phyloP scores from a whole-genome alignment of 164 flowering plant genomes.

The Platanus orientalis region DNA sequence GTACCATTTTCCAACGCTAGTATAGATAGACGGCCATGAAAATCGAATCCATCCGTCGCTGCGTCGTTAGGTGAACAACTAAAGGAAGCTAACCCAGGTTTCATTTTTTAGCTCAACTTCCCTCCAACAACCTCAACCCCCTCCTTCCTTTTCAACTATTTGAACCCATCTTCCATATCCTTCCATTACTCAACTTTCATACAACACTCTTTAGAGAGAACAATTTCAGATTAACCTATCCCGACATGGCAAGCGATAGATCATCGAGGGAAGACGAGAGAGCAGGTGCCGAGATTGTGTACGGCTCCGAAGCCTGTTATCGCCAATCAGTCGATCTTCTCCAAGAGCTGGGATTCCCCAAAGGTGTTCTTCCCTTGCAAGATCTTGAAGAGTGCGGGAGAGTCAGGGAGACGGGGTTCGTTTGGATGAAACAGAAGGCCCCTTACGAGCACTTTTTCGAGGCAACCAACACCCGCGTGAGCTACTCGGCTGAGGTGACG shows the following conservation, averaged over 20 bases:
- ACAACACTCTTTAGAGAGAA: not conserved
- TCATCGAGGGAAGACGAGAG: constrained; percentile 16
- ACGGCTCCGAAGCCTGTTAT: constrained; percentile 64
- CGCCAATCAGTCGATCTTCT: constrained; percentile 55
- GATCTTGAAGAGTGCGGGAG: constrained; percentile 84
- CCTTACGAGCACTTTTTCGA: constrained; percentile 73
- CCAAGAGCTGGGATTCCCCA: constrained; percentile 78
- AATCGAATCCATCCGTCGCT: no score
- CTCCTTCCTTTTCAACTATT: constrained; percentile 14
- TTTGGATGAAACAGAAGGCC: constrained; percentile 84
- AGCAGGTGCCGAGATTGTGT: constrained; percentile 63
- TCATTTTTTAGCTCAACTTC: constrained; percentile 20
- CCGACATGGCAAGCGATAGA: constrained; percentile 18
- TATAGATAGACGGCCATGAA: no score
- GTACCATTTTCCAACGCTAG: no score
- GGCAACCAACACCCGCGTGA: constrained; percentile 52
- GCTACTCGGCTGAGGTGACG: constrained; percentile 75
- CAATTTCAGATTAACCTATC: no score
- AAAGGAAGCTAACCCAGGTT: no score
- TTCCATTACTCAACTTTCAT: no score
- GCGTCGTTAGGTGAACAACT: constrained; percentile 24
- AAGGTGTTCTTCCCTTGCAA: constrained; percentile 61
- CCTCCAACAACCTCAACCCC: constrained; percentile 15
- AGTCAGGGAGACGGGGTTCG: constrained; percentile 73
- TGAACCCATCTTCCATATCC: constrained; percentile 1